These are phyloP conservation scores for Scalesia atractyloides DNA, from an alignment of 129 eudicot species.

Conservation along the genomic window DNA sequence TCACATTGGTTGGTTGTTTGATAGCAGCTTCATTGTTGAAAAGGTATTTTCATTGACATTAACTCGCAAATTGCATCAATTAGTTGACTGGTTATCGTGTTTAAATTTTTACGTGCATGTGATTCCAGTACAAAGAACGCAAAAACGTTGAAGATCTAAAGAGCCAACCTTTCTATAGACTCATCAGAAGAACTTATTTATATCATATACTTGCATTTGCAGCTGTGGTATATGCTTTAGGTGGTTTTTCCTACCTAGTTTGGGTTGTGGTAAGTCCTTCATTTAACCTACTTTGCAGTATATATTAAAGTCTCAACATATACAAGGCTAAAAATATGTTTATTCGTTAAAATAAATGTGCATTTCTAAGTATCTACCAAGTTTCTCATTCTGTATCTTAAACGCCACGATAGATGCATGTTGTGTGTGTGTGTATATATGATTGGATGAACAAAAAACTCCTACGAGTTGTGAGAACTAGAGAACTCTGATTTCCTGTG, in stretches of 20 bases:
- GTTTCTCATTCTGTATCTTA: too few species aligned
- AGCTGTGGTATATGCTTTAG: slow-evolving; percentile 11
- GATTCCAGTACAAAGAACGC: slow-evolving; percentile 28
- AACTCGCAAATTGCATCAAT: not conserved
- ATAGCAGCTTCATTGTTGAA: slow-evolving; percentile 16
- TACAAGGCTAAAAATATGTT: not conserved
- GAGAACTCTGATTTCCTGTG: too few species aligned
- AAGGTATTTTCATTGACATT: slow-evolving; percentile 3
- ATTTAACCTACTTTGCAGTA: not conserved
- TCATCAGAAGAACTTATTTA: slow-evolving; percentile 21
- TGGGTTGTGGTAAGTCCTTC: slow-evolving; percentile 29
- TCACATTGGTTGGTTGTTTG: slow-evolving; percentile 44
- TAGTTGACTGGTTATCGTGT: not conserved
- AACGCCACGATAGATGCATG: too few species aligned
- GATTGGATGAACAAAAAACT: too few species aligned
- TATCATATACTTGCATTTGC: slow-evolving; percentile 25
- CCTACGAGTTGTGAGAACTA: too few species aligned
- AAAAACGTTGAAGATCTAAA: slow-evolving; percentile 36
- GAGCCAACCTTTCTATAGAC: slow-evolving; percentile 30
- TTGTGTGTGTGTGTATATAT: too few species aligned
- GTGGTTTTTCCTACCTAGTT: slow-evolving; percentile 34
- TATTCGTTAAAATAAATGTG: not conserved
- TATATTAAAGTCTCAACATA: not conserved
- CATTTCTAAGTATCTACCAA: too few species aligned
- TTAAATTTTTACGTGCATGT: not conserved